These are phyloP conservation scores for Aspergillus sojae DNA, from an alignment of 2,329 filamentous ascomycete genomes.

Conservation along the genomic window DNA sequence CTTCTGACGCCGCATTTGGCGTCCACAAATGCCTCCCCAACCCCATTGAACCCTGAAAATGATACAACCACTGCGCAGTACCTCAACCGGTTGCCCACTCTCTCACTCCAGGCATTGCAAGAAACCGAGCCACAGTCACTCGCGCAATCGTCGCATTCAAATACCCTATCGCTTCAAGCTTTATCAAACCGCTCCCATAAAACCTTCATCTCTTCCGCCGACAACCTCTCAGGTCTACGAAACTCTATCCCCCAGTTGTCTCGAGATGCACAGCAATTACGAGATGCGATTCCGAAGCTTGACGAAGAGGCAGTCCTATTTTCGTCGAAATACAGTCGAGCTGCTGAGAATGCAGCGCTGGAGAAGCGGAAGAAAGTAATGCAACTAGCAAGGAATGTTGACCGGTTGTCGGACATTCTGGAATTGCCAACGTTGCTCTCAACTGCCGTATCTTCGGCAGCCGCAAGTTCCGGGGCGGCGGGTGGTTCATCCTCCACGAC, in stretches of 20 bases:
- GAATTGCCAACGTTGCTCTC: constrained; percentile 85
- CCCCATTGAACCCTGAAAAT: constrained; percentile 14
- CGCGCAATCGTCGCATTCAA: constrained; percentile 77
- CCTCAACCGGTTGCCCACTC: constrained; percentile 74
- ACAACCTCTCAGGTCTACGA: constrained; percentile 72
- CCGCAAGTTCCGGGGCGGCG: constrained; percentile 45
- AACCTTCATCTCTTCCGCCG: constrained; percentile 77
- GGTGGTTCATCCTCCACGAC: constrained; percentile 60
- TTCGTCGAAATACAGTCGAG: constrained; percentile 78
- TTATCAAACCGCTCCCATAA: constrained; percentile 89
- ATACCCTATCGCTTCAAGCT: constrained; percentile 79
- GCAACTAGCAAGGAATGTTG: constrained; percentile 81
- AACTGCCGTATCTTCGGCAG: constrained; percentile 62
- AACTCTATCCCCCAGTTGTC: constrained; percentile 72
- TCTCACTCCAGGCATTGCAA: constrained; percentile 72
- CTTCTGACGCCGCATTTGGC: constrained; percentile 67
- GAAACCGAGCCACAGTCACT: constrained; percentile 77
- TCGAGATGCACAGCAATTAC: constrained; percentile 67
- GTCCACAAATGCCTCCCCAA: constrained; percentile 26
- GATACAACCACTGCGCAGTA: constrained; percentile 58
- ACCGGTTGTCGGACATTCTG: constrained; percentile 85
- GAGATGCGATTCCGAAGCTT: constrained; percentile 72
- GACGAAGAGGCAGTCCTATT: constrained; percentile 80
- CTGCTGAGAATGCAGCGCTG: constrained; percentile 68
- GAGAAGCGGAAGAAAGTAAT: constrained; percentile 76